Evolutionary conservation across 140 eudicot genomes (phyloP).

Genomic region (Stevia rebaudiana): DNA sequence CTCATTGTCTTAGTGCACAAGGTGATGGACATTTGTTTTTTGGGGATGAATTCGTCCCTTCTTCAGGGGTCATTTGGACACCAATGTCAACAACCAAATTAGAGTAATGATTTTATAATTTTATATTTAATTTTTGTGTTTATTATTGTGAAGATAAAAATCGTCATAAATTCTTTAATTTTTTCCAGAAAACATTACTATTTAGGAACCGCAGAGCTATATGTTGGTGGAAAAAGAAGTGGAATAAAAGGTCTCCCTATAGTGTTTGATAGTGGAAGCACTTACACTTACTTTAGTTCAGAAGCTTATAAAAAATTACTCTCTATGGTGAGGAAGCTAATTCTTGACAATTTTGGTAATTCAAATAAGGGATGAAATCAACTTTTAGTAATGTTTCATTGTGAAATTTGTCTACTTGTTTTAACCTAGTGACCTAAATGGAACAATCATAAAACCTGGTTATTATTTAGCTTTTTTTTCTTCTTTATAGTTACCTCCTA

Average conservation of each 20-base stretch:
- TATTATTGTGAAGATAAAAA: not conserved
- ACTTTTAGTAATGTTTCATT: not conserved
- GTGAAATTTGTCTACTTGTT: not conserved
- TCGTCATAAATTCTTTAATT: not conserved
- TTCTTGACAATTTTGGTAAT: not conserved
- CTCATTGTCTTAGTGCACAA: slow-evolving; percentile 66
- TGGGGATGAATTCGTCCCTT: slow-evolving; percentile 60
- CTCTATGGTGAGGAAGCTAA: slow-evolving; percentile 37
- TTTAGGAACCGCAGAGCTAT: slow-evolving; percentile 61
- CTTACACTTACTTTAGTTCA: slow-evolving; percentile 64
- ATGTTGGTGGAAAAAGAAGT: slow-evolving; percentile 48
- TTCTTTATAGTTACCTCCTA: no score
- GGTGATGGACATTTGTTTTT: slow-evolving; percentile 76
- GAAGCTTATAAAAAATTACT: slow-evolving; percentile 44
- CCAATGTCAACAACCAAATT: slow-evolving; percentile 42
- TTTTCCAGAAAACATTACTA: slow-evolving; percentile 59
- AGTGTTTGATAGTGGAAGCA: slow-evolving; percentile 86
- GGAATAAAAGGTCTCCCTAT: slow-evolving; percentile 48
- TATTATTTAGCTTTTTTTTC: no score
- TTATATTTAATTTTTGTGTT: no score
- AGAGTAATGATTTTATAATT: slow-evolving; percentile 43
- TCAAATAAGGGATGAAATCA: not conserved
- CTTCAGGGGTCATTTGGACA: slow-evolving; percentile 49
- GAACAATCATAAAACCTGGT: not conserved
- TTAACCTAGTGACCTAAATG: no score